A percentile compares a stretch with the other conserved stretches of the same genome.
Evolutionary conservation across 495 filamentous ascomycete genomes (phyloP).

Genomic region (Cryomyces minteri): DNA sequence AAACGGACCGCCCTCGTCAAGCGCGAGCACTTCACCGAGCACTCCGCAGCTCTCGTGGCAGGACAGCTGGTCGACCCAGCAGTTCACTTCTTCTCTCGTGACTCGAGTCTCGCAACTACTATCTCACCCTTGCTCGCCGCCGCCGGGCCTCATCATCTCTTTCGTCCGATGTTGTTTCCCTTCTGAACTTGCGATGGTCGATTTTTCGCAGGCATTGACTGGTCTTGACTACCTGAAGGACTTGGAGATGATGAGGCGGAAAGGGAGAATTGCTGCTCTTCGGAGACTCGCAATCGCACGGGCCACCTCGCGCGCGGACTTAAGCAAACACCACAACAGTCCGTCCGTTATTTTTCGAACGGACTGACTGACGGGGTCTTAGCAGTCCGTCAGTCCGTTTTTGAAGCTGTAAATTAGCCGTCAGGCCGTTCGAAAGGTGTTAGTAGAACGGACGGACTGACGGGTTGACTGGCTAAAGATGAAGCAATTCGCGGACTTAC

Average conservation of each 20-base stretch:
- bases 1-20: slow-evolving; percentile 8
- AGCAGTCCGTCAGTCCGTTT: no score
- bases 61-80: slow-evolving; percentile 29
- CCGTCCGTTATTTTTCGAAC: no score
- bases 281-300: slow-evolving; percentile 52
- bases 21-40: slow-evolving; percentile 15
- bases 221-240: slow-evolving; percentile 56
- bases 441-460: no score
- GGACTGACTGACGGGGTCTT: no score
- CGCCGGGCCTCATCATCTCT: slow-evolving; percentile 43
- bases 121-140: slow-evolving; percentile 45
- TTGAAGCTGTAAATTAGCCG: no score
- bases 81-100: slow-evolving; percentile 44
- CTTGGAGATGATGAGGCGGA: slow-evolving; percentile 43
- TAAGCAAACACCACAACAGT: no score
- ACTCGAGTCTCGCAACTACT: slow-evolving; percentile 43
- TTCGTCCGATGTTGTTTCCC: slow-evolving; percentile 49
- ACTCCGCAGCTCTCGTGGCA: slow-evolving; percentile 18
- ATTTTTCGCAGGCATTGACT: slow-evolving; percentile 54
- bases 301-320: slow-evolving; percentile 19
- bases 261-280: slow-evolving; percentile 68
- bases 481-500: no score
- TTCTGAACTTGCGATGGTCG: slow-evolving; percentile 34
- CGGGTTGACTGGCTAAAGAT: no score
- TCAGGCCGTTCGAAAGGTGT: no score